Evolutionary conservation across 2,329 filamentous ascomycete species (phyloP), one percentile per base, ranked within the genome.

Genomic region (Cercospora beticola): DNA sequence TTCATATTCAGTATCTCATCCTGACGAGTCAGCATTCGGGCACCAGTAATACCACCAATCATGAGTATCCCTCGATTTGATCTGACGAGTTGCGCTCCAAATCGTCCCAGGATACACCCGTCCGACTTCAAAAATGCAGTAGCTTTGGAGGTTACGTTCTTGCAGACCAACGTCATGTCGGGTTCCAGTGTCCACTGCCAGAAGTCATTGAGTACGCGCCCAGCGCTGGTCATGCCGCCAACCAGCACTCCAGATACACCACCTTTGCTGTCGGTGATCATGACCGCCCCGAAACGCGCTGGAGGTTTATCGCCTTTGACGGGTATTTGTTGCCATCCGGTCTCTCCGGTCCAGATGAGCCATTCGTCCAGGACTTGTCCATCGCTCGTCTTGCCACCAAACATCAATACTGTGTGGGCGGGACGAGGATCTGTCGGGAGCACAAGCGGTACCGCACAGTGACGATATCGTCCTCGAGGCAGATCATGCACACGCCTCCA

Each of bases 391-490:
- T 81, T 83, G 54, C 83, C 83, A 49, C 83, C 83, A 68, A 82
- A 83, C 4, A 83, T 75, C 21, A 85, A 74, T 16, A 84, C 78
- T 5, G 79, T 80, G 28, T 76, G 73, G 2, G 75, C 75, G 14
- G 75, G 73, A 23, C 75, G 71, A 18, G 75, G 75, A 33, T 75
- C 72, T 10, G 75, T 76, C 6, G 75, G 75, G 26, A 77, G 63
- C 9, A 75, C 74, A 40, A 87, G 76, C 14, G 79, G 77, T 12
- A 88, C 83, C 31, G 89, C 86, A 67, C 87, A 87, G 76, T 97
- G 94, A 62, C 94, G 86, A 79, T 91, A 97, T 26, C 93, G 83
- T 9, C 90, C 86, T n/a, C 82, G 75, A 0, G 90, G 89, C n/a
- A 97, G 82, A 73, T 87, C 85, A 68, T 89, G 83, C 14, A 87